phyloP scores from a whole-genome alignment of 2,329 filamentous ascomycete species.

The Colletotrichum limetticola region DNA sequence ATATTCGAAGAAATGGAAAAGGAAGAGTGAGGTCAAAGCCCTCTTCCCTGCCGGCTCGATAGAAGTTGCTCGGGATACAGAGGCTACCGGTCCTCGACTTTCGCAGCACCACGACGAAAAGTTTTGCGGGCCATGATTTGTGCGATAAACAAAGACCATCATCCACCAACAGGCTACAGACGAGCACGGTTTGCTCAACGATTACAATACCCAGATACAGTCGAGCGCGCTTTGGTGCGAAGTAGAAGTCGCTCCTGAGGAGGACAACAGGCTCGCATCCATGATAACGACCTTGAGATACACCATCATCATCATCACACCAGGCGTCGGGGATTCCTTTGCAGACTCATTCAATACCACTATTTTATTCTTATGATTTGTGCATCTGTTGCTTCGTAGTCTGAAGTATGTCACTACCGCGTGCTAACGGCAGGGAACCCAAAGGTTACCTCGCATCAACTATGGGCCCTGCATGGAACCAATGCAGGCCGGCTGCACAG shows the following conservation, averaged over 20 bases:
- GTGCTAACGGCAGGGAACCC: background rate
- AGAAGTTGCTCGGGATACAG: conserved; percentile 7
- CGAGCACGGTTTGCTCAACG: conserved; percentile 18
- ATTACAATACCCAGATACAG: conserved; percentile 32
- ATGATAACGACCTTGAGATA: conserved; percentile 30
- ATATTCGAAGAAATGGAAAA: conserved; percentile 76
- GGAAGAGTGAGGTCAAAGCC: conserved; percentile 22
- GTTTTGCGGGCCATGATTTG: conserved; percentile 20
- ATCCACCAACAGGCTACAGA: conserved; percentile 20
- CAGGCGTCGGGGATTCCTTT: conserved; percentile 27
- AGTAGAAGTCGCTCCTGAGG: conserved; percentile 29
- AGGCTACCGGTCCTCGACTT: conserved; percentile 4
- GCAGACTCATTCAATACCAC: conserved; percentile 15
- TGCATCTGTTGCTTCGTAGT: background rate
- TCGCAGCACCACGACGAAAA: conserved; percentile 1
- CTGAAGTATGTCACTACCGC: background rate
- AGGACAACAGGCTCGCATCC: conserved; percentile 27
- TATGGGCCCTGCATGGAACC: conserved; percentile 28
- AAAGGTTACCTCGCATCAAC: background rate
- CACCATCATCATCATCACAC: conserved; percentile 24
- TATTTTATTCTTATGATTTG: background rate
- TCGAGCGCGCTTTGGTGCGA: conserved; percentile 18
- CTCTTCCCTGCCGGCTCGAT: background rate
- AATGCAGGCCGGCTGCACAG: conserved; percentile 27
- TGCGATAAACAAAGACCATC: conserved; percentile 5